Percentiles rank a stretch among this genome's conserved stretches.
Evolutionary conservation across 345 rosid species (phyloP).

Genomic region (Reutealis trisperma): DNA sequence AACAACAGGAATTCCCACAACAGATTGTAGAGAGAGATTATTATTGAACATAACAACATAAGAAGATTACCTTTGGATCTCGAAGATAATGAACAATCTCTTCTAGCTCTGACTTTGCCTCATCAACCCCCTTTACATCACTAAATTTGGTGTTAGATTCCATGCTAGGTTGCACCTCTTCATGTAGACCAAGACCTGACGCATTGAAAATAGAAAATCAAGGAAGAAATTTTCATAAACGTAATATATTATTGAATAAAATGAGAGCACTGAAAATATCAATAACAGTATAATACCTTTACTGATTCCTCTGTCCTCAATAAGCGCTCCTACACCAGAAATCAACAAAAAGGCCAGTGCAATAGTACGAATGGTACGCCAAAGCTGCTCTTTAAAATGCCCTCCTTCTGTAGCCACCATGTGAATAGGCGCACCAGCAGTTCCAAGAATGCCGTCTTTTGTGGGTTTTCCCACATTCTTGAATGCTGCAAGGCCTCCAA

Average conservation of each 20-base stretch:
- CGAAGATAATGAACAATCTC: slow-evolving; percentile 97
- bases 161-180: slow-evolving; percentile 95
- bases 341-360: slow-evolving; percentile 76
- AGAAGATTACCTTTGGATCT: slow-evolving; percentile 75
- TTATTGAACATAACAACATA: background rate
- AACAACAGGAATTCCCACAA: background rate
- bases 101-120: slow-evolving; percentile 94
- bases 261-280: slow-evolving; percentile 1
- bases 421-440: slow-evolving; percentile 82
- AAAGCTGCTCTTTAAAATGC: slow-evolving; percentile 83
- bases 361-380: slow-evolving; percentile 82
- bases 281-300: slow-evolving; percentile 58
- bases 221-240: background rate
- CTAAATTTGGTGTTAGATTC: slow-evolving; percentile 87
- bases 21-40: background rate
- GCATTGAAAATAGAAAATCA: slow-evolving; percentile 9
- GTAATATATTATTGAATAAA: slow-evolving; percentile 10
- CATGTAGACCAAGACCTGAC: slow-evolving; percentile 85
- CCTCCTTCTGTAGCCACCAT: slow-evolving; percentile 81
- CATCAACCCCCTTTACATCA: slow-evolving; percentile 97
- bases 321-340: slow-evolving; percentile 90
- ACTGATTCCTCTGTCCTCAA: slow-evolving; percentile 86
- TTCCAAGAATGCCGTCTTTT: slow-evolving; percentile 77
- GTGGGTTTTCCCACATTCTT: slow-evolving; percentile 67
- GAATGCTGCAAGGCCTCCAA: slow-evolving; percentile 64